These are phyloP conservation scores for Gastrolobium villosum DNA, from an alignment of 306 rosid species.

Conservation along the genomic window DNA sequence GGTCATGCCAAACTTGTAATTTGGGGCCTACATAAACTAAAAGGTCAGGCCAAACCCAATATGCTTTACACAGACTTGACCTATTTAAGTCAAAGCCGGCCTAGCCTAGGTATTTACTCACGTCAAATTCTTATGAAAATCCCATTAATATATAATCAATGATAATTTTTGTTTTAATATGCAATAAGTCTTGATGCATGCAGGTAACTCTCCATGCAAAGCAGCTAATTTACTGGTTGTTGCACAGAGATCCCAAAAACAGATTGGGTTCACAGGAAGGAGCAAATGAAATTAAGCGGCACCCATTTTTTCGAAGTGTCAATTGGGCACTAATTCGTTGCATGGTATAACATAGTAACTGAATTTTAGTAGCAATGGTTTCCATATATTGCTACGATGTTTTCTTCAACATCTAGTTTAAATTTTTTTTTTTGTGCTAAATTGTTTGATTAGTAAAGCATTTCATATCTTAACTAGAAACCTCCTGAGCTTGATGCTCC, in stretches of 20 bases:
- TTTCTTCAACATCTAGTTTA: conserved; percentile 15
- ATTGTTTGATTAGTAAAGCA: conserved; percentile 8
- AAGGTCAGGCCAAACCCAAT: too few relatives aligned
- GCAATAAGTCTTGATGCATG: conserved; percentile 57
- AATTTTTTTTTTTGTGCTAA: background rate
- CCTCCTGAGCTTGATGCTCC: conserved; percentile 91
- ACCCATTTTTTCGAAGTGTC: conserved; percentile 82
- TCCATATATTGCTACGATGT: background rate
- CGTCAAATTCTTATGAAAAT: background rate
- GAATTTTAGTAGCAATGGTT: background rate
- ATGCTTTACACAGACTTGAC: too few relatives aligned
- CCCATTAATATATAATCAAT: background rate
- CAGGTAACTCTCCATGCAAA: conserved; percentile 86
- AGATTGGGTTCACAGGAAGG: conserved; percentile 91
- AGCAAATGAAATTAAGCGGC: conserved; percentile 84
- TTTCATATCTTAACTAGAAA: conserved; percentile 55
- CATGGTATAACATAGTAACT: conserved; percentile 62
- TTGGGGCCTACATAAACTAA: too few relatives aligned
- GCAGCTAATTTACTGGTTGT: conserved; percentile 77
- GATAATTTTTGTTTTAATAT: conserved; percentile 19
- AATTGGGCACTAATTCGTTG: conserved; percentile 95
- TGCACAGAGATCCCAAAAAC: conserved; percentile 84
- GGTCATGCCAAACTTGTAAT: too few relatives aligned
- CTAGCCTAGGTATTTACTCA: too few relatives aligned
- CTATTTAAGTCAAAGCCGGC: too few relatives aligned